A percentile compares a stretch with the other conserved stretches of the same genome.
phyloP scores from a whole-genome alignment of 179 eudicot species.

The Corrigiola litoralis region DNA sequence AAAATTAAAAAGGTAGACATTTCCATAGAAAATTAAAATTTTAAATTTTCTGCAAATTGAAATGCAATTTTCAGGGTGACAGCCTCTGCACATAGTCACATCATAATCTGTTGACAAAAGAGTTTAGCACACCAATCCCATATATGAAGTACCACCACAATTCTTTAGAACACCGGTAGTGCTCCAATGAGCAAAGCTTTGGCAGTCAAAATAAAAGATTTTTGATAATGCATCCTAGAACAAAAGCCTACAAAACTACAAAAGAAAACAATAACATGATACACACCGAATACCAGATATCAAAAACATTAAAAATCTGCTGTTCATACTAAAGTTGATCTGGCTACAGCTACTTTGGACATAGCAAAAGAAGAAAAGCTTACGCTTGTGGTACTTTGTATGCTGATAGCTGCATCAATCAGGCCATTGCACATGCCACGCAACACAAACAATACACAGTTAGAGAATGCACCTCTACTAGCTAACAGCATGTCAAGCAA shows the following conservation, averaged over 20 bases:
- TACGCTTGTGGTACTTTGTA: slow-evolving; percentile 97
- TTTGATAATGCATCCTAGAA: neutral
- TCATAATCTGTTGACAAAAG: no score
- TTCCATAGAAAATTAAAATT: no score
- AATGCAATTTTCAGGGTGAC: no score
- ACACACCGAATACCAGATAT: neutral
- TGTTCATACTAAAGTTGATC: neutral
- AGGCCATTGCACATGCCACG: slow-evolving; percentile 39
- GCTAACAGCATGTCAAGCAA: neutral
- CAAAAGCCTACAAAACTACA: neutral
- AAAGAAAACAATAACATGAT: neutral
- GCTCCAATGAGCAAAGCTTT: neutral
- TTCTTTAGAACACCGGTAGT: no score
- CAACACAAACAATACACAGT: slow-evolving; percentile 12
- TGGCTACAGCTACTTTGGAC: neutral
- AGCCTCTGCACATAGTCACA: no score
- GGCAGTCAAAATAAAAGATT: no score
- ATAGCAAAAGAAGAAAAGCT: slow-evolving; percentile 26
- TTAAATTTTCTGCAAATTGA: no score
- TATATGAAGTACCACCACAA: no score
- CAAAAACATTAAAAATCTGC: neutral
- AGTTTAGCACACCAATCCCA: no score
- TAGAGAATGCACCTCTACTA: slow-evolving; percentile 11
- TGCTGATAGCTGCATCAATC: slow-evolving; percentile 84
- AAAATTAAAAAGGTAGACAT: no score